Base-by-base conservation (phyloP, 371 early-diverging fungal species). In the Mortierella sp. region DNA sequence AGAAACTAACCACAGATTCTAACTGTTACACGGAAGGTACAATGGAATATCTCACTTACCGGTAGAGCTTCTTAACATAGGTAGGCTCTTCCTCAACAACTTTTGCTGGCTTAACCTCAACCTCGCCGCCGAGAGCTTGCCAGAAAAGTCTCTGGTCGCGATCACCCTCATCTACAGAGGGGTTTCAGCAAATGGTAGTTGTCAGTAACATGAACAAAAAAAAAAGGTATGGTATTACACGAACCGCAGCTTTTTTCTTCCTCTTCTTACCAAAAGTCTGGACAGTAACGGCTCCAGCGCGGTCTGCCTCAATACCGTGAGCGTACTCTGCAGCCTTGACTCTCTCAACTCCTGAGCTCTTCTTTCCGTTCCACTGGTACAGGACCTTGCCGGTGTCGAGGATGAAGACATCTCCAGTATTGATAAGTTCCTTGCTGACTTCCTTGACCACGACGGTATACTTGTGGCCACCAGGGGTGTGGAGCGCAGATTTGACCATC, bases 361-460 rank as follows among this genome's bases (percentile, higher is more conserved):
- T 68, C 22, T 70, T 69, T 19, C 96, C 96, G 69, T 95, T 94
- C 93, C 93, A 95, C 77, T 92, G 93, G 75, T 89, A 88, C 58
- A 96, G 77, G 36, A 81, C 84, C 58, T 88, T 84, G 40, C 94
- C 96, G 0, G 88, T 84, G 72, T 96, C 95, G 21, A 93, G 79
- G 5, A 96, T 87, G 76, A 95, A 96, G 47, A 94, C 94, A 72
- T 94, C 95, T 2, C 92, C 92, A 11, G 87, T 84, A 83, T 92
- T 92, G 58, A 96, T 80, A 59, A 88, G 87, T n/a, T 81, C 83
- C 57, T 88, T 75, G 15, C 87, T 74, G 0, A 94, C 94, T 84
- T 96, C 92, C 21, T 88, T 83, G 69, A 95, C 87, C 11, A 91
- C 87, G 32, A 90, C 89, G 52, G 87, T 53, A 75, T 86, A 82